These are phyloP conservation scores for Wickerhamomyces hampshirensis DNA, from an alignment of 805 yeast species.

Conservation along the genomic window DNA sequence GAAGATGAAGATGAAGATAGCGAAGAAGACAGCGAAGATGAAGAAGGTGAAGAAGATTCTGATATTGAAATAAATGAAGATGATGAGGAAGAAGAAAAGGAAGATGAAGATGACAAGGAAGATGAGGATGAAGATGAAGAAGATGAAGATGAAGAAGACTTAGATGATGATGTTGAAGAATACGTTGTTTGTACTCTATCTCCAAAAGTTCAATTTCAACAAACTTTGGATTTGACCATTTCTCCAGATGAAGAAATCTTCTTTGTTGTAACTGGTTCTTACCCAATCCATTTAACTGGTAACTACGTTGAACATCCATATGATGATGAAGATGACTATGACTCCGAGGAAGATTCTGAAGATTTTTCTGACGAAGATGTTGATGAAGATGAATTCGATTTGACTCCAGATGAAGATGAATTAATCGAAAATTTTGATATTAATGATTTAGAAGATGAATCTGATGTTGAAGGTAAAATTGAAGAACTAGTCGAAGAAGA, in stretches of 20 bases:
- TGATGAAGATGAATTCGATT: conserved; percentile 49
- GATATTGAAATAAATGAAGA: conserved; percentile 44
- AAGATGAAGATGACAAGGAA: conserved; percentile 47
- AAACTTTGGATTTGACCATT: conserved; percentile 83
- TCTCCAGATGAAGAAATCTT: conserved; percentile 90
- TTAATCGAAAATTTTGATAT: conserved; percentile 38
- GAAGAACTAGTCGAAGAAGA: conserved; percentile 71
- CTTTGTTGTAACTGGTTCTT: conserved; percentile 95
- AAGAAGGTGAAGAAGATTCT: conserved; percentile 29
- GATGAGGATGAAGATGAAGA: conserved; percentile 15
- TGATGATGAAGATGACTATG: conserved; percentile 66
- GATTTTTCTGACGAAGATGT: conserved; percentile 44
- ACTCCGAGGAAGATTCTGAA: conserved; percentile 51
- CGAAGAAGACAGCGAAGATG: conserved; percentile 29
- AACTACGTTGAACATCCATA: conserved; percentile 95
- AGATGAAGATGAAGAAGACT: conserved; percentile 50
- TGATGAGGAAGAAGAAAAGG: conserved; percentile 46
- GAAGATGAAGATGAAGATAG: conserved; percentile 39
- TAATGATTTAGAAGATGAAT: conserved; percentile 50
- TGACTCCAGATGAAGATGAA: conserved; percentile 77
- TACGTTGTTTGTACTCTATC: conserved; percentile 84
- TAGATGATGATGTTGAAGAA: conserved; percentile 77
- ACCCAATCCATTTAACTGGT: conserved; percentile 88
- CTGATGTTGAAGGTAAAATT: conserved; percentile 67
- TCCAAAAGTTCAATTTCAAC: conserved; percentile 83